Conservation (phyloP, 1,139 yeast genomes). For the Suhomyces atakaporum region DNA sequence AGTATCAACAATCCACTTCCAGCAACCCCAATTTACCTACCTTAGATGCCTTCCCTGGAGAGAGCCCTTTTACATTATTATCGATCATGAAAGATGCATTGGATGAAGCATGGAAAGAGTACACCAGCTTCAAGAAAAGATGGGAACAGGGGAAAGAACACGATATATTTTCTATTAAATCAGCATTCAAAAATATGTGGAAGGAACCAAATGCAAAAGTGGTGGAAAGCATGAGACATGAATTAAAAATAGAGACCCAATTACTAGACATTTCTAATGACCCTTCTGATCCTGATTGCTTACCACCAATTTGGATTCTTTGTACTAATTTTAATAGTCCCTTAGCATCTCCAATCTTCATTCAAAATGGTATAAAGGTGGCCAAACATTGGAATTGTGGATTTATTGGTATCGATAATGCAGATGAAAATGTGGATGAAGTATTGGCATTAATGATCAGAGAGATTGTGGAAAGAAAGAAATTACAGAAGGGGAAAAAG, state of each 20-base stretch:
- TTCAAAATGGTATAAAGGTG: constrained; percentile 56
- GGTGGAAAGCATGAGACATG: constrained; percentile 18
- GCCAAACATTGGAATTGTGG: constrained; percentile 66
- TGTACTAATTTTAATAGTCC: constrained; percentile 62
- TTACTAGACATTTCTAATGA: constrained; percentile 33
- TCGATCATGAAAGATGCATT: constrained; percentile 54
- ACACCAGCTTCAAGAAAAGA: constrained; percentile 49
- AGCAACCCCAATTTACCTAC: constrained; percentile 10
- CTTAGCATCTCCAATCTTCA: constrained; percentile 57
- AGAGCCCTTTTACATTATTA: constrained; percentile 48
- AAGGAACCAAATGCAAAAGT: constrained; percentile 33
- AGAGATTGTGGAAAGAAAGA: constrained; percentile 54
- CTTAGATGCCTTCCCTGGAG: constrained; percentile 15
- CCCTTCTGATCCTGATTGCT: constrained; percentile 50
- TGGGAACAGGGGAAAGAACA: constrained; percentile 68
- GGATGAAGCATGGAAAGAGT: constrained; percentile 75
- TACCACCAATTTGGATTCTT: constrained; percentile 68
- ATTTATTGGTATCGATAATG: constrained; percentile 57
- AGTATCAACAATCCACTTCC: not conserved
- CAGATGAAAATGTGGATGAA: constrained; percentile 54
- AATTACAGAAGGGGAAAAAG: constrained; percentile 20
- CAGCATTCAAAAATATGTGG: constrained; percentile 61
- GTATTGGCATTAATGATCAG: constrained; percentile 56
- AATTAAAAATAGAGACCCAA: constrained; percentile 19
- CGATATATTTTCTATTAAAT: constrained; percentile 61